Evolutionary conservation across 2,329 filamentous ascomycete species (phyloP), one percentile per base, ranked within the genome.

Genomic region (Ophiostoma novo-ulmi): DNA sequence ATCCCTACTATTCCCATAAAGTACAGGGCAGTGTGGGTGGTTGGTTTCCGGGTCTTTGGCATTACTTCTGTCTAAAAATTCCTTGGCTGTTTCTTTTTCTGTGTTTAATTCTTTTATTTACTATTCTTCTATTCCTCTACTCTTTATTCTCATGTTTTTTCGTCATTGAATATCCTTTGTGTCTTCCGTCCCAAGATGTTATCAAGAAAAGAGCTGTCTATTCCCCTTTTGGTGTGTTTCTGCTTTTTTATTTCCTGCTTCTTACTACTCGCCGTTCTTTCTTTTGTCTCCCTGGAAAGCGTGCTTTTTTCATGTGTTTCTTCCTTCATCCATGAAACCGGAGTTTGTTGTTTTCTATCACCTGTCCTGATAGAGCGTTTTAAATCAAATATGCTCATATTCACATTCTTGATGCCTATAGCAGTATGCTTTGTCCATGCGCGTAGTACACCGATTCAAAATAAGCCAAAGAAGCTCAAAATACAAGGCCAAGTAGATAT

Each of bases 311-410:
- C 2, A 55, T 55, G 8, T 22, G n/a, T 55, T 67, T 52, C 35
- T 17, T 41, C 41, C 1, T 58, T 52, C 11, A 55, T 58, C 7
- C 35, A n/a, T 66, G 35, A 17, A 41, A 13, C 26, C n/a, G 11
- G 64, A 36, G 13, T 35, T n/a, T 69, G 26, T 20, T 71, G 20
- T 69, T 69, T 69, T 55, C 17, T 4, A 31, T 39, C 7, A 35
- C 35, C 17, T 61, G 13, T 35, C 52, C n/a, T 26, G 3, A 26
- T 11, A 20, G 26, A 20, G 58, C n/a, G 10, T 4, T 20, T 26
- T 10, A 26, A 26, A 58, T 58, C 7, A 58, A 58, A 58, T 13
- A 58, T 58, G 52, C n/a, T 26, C 52, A 58, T 26, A 26, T 4
- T 20, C 14, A 26, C 26, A 63, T 7, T 63, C 13, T 63, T 17